A percentile compares a stretch with the other conserved stretches of the same genome.
Evolutionary conservation across 768 basidiomycete genomes (phyloP).

Genomic region (Boletales sp.): DNA sequence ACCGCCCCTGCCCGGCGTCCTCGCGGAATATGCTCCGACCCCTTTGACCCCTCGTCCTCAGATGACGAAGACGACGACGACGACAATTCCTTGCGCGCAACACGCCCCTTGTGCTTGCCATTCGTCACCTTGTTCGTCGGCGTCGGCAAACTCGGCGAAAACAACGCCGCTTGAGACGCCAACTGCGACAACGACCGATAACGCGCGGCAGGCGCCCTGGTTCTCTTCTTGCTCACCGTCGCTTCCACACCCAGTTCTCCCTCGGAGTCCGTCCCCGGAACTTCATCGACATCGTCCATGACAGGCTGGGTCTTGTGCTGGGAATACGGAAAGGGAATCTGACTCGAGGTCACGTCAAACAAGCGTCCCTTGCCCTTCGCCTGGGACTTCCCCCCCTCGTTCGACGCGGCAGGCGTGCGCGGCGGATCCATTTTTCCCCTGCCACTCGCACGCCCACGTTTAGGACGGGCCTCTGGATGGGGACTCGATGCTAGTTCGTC

Average conservation of each 20-base stretch:
- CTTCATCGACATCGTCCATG: constrained; percentile 32
- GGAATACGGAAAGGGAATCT: constrained; percentile 53
- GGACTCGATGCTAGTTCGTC: constrained; percentile 37
- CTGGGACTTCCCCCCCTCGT: neutral
- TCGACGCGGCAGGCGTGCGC: neutral
- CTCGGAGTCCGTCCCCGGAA: constrained; percentile 20
- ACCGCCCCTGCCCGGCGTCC: constrained; percentile 50
- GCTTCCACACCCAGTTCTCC: neutral
- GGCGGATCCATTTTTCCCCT: constrained; percentile 10
- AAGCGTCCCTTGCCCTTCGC: constrained; percentile 26
- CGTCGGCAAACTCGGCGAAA: constrained; percentile 35
- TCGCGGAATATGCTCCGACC: constrained; percentile 56
- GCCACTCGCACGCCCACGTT: neutral
- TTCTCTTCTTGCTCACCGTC: constrained; percentile 15
- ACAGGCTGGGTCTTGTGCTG: constrained; percentile 31
- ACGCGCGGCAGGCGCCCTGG: constrained; percentile 5
- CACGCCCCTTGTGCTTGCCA: constrained; percentile 24
- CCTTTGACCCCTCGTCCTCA: constrained; percentile 26
- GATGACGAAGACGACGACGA: constrained; percentile 34
- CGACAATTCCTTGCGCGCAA: constrained; percentile 25
- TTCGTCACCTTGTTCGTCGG: constrained; percentile 29
- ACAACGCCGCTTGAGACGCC: constrained; percentile 30
- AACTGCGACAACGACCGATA: constrained; percentile 56
- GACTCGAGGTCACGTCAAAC: constrained; percentile 53
- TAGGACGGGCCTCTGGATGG: neutral